A percentile compares a stretch with the other conserved stretches of the same genome.
These are phyloP conservation scores for Phaeosphaeria sp. DNA, from an alignment of 2,329 filamentous ascomycete species.

Conservation along the genomic window DNA sequence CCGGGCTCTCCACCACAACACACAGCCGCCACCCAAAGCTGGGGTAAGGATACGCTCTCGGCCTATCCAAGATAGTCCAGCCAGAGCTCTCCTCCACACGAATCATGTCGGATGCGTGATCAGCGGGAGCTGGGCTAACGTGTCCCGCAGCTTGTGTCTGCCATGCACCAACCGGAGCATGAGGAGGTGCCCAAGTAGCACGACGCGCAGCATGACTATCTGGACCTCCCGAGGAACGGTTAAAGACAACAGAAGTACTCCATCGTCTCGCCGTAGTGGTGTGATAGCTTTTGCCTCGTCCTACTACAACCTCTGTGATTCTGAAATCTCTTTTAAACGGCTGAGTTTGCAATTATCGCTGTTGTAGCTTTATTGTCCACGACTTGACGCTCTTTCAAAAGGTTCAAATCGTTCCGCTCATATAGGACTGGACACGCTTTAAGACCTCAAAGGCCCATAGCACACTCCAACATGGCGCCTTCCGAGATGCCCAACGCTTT, in stretches of 20 bases:
- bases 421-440: background rate
- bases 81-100: constrained; percentile 12
- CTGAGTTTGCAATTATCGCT: background rate
- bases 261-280: constrained; percentile 25
- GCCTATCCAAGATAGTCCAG: constrained; percentile 8
- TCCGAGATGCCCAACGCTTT: constrained; percentile 37
- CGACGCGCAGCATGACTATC: background rate
- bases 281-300: constrained; percentile 11
- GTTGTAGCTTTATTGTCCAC: background rate
- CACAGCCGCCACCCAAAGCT: constrained; percentile 15
- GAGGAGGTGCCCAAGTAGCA: constrained; percentile 6
- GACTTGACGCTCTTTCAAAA: background rate
- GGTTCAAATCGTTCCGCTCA: background rate
- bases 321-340: background rate
- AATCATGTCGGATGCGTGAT: constrained; percentile 1
- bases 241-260: constrained; percentile 34
- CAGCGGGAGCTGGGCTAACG: constrained; percentile 9
- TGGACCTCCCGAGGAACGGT: constrained; percentile 28
- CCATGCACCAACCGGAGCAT: constrained; percentile 13
- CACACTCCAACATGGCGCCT: constrained; percentile 29
- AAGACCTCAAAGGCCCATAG: background rate
- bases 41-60: constrained; percentile 14
- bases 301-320: background rate
- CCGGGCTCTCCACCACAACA: constrained; percentile 20
- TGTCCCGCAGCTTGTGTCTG: constrained; percentile 11